Base-by-base conservation (phyloP, 106 monocot species). In the Agapanthus africanus region DNA sequence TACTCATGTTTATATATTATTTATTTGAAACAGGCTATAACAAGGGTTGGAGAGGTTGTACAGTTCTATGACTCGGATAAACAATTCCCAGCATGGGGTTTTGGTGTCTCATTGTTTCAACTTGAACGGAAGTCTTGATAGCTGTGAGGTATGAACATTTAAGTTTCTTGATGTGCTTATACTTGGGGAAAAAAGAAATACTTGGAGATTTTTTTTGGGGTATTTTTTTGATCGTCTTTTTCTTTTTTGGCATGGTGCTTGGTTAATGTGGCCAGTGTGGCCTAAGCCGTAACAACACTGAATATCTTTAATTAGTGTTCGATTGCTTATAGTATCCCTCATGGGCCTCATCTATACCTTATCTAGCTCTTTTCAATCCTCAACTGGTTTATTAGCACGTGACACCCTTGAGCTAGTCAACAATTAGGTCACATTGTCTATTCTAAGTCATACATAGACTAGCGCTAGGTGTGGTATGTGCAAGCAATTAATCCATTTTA, bases 31-130 rank as follows among this genome's bases (percentile, higher is more conserved):
- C 75, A 91, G 90, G 83, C 90, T 11, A 87, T 91, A 52, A 11
- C 69, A 41, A 84, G 74, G 38, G 87, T 91, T 62, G 90, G 90
- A 37, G 90, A 91, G 50, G 87, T 91, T 37, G 54, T 91, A 44
- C 79, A 91, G 66, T 91, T 91, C 61, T 91, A 91, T 68, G 91
- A 91, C 46, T 68, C 80, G 35, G 87, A 91, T 68, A 79, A 70
- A 65, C 69, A 42, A 13, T 91, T 91, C 68, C 82, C 84, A 35
- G 84, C 80, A 62, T 91, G 91, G 91, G 91, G 87, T 34, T 91
- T 91, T 74, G 11, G 67, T 91, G n/a, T 91, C 91, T 32, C 91
- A 91, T 70, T 91, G 91, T 67, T 87, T 91, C 54, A 91, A 91
- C 68, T 73, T 91, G 69, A 91, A 91, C 84, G 79, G 82, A 76